A percentile compares a stretch with the other conserved stretches of the same genome.
Evolutionary conservation across 495 filamentous ascomycete species (phyloP).

Genomic region (Penicillium soppii): DNA sequence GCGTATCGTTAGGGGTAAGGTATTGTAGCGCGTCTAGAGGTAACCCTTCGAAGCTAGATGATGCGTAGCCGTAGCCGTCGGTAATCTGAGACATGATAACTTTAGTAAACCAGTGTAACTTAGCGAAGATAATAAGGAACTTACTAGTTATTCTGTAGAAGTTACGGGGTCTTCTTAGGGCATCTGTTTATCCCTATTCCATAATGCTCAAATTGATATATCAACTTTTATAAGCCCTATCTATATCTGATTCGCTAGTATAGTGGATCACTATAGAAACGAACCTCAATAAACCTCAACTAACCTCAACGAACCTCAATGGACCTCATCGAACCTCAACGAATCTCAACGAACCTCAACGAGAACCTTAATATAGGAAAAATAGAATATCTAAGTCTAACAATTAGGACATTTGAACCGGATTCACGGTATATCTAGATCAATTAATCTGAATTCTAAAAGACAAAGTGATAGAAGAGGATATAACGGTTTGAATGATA

Average conservation of each 20-base stretch:
- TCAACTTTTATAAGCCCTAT: not conserved
- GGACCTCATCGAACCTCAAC: too few relatives aligned
- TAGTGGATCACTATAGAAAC: not conserved
- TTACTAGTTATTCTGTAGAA: not conserved
- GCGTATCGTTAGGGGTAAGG: not conserved
- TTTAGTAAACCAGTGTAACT: not conserved
- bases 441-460: not conserved
- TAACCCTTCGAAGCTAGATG: not conserved
- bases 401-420: not conserved
- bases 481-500: not conserved
- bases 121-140: not conserved
- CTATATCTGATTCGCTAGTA: not conserved
- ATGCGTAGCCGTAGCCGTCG: not conserved
- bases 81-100: not conserved
- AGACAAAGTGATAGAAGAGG: not conserved
- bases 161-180: not conserved
- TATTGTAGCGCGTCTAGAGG: not conserved
- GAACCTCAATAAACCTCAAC: not conserved
- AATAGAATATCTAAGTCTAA: not conserved
- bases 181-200: not conserved
- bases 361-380: not conserved
- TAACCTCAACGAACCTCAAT: too few relatives aligned
- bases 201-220: not conserved
- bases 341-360: not conserved
- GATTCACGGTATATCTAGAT: not conserved